phyloP scores from a whole-genome alignment of 306 rosid genomes.

The Mimosa bimucronata region DNA sequence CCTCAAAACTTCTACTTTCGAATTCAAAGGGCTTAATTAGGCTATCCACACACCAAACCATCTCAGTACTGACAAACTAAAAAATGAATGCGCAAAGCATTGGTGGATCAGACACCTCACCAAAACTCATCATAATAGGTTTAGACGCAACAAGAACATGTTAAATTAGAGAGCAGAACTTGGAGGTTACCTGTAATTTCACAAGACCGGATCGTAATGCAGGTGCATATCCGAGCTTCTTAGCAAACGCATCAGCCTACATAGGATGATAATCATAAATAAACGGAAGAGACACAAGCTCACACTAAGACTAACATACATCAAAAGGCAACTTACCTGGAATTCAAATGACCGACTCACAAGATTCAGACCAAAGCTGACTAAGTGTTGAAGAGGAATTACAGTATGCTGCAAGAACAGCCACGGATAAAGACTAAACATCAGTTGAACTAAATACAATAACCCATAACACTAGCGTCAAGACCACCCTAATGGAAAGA shows the following conservation, averaged over 20 bases:
- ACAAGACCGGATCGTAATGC: slow-evolving; percentile 73
- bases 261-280: slow-evolving; percentile 15
- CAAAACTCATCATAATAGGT: no score
- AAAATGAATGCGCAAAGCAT: no score
- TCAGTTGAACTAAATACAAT: slow-evolving; percentile 2
- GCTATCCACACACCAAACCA: no score
- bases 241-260: slow-evolving; percentile 92
- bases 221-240: slow-evolving; percentile 79
- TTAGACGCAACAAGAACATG: not conserved
- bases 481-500: slow-evolving; percentile 15
- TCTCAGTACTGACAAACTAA: no score
- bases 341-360: slow-evolving; percentile 93
- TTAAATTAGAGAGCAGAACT: not conserved
- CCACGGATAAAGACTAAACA: slow-evolving; percentile 34
- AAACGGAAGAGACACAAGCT: not conserved
- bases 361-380: slow-evolving; percentile 89
- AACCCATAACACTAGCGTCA: not conserved
- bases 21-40: no score
- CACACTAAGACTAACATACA: slow-evolving; percentile 8
- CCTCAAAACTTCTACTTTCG: no score
- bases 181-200: slow-evolving; percentile 71
- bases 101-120: no score
- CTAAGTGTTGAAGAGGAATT: slow-evolving; percentile 85
- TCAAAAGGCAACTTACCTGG: slow-evolving; percentile 58
- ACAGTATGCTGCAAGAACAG: slow-evolving; percentile 80